These are phyloP conservation scores for Fusarium liriodendri DNA, from an alignment of 2,329 filamentous ascomycete genomes.

Conservation along the genomic window DNA sequence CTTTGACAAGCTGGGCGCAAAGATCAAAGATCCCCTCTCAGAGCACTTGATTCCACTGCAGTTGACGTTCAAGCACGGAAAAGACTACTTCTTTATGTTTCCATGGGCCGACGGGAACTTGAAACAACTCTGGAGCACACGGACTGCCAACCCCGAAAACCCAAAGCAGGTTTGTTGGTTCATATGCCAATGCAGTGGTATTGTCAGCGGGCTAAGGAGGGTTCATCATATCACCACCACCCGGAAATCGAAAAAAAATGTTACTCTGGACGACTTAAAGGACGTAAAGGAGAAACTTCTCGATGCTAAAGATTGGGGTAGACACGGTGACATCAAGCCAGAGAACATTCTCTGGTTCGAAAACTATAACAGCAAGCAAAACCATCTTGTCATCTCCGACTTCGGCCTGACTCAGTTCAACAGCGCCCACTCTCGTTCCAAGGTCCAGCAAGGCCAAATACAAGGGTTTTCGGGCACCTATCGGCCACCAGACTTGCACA, in stretches of 20 bases:
- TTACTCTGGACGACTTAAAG: not conserved
- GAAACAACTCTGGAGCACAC: not conserved
- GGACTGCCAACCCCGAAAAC: not conserved
- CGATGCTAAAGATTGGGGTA: constrained; percentile 1
- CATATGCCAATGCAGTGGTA: not conserved
- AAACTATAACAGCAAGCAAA: not conserved
- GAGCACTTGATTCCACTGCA: not conserved
- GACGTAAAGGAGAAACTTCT: not conserved
- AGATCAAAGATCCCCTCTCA: not conserved
- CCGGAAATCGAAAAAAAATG: not conserved
- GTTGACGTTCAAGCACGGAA: not conserved
- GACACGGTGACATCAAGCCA: constrained; percentile 17
- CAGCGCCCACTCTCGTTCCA: not conserved
- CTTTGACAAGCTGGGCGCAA: not conserved
- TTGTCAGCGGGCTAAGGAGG: not conserved
- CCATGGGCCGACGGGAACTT: constrained; percentile 8
- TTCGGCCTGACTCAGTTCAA: constrained; percentile 13
- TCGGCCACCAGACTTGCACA: not conserved
- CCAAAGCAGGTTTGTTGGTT: not conserved
- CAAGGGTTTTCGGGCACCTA: not conserved
- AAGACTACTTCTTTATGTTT: not conserved
- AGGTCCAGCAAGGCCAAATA: not conserved
- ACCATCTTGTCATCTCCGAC: constrained; percentile 5
- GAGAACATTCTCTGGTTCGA: not conserved
- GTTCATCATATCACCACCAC: not conserved